Percentiles rank a stretch among this genome's conserved stretches.
phyloP scores from a whole-genome alignment of 495 filamentous ascomycete species.

The Aspergillus ostianus region DNA sequence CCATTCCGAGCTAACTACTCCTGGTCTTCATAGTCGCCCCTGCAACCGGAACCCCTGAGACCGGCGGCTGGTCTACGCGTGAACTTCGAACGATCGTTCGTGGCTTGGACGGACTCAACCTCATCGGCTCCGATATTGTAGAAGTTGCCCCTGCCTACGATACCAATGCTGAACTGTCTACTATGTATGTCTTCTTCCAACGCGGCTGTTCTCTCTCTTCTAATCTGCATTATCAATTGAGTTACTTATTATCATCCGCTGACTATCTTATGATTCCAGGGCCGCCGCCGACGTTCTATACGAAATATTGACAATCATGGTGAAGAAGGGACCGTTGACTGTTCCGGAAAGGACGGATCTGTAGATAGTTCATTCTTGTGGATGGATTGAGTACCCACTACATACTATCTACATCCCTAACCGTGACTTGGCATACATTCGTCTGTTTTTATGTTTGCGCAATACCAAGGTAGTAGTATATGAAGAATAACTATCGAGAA shows the following conservation, averaged over 20 bases:
- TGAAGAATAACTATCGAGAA: too few relatives aligned
- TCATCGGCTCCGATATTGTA: constrained; percentile 77
- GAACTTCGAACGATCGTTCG: constrained; percentile 72
- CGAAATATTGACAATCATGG: constrained; percentile 65
- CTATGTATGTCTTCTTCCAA: constrained; percentile 39
- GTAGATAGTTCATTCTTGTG: constrained; percentile 17
- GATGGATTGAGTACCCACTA: not conserved
- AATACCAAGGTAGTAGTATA: too few relatives aligned
- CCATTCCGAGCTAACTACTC: not conserved
- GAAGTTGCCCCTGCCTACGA: constrained; percentile 74
- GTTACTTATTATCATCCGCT: too few relatives aligned
- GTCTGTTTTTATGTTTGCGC: too few relatives aligned
- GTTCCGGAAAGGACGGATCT: constrained; percentile 11
- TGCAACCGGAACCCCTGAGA: constrained; percentile 84
- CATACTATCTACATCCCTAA: not conserved
- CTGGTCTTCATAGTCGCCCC: constrained; percentile 54
- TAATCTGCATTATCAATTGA: not conserved
- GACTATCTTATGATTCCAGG: constrained; percentile 16
- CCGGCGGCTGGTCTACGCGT: constrained; percentile 82
- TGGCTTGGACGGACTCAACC: constrained; percentile 70
- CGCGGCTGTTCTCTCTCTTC: not conserved
- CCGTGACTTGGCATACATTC: too few relatives aligned
- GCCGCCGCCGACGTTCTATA: constrained; percentile 67
- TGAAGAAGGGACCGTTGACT: constrained; percentile 56
- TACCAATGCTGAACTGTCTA: constrained; percentile 65